phyloP scores from a whole-genome alignment of 1,139 yeast species.

The Blastobotrys apis region DNA sequence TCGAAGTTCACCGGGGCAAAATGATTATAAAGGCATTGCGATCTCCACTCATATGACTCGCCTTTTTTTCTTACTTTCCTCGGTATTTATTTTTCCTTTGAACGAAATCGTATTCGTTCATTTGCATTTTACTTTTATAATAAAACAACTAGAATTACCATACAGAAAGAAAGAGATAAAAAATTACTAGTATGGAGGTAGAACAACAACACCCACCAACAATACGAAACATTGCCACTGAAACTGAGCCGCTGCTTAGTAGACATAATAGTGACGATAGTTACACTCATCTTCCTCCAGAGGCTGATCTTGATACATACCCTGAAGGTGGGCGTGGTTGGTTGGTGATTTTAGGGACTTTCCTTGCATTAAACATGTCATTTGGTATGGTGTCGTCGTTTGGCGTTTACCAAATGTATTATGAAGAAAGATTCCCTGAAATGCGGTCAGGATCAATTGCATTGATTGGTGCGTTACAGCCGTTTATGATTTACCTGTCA shows the following conservation, averaged over 20 bases:
- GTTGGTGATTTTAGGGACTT: constrained; percentile 27
- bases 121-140: too few relatives aligned
- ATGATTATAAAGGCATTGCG: too few relatives aligned
- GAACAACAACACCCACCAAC: too few relatives aligned
- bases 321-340: constrained; percentile 28
- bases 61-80: too few relatives aligned
- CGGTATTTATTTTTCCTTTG: too few relatives aligned
- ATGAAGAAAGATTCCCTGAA: constrained; percentile 43
- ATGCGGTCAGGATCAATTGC: constrained; percentile 39
- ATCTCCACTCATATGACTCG: too few relatives aligned
- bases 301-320: constrained; percentile 20
- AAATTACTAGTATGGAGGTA: too few relatives aligned
- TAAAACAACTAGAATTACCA: too few relatives aligned
- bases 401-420: constrained; percentile 56
- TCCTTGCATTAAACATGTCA: constrained; percentile 22
- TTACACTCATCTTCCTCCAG: constrained; percentile 1
- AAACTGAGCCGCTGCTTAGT: constrained; percentile 5
- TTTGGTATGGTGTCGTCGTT: constrained; percentile 49
- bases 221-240: background rate
- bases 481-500: constrained; percentile 45
- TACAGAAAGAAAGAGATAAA: too few relatives aligned
- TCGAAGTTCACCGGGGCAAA: too few relatives aligned
- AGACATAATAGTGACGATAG: background rate
- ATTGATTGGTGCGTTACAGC: constrained; percentile 52
- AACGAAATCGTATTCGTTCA: too few relatives aligned